phyloP scores from a whole-genome alignment of 1,284 basidiomycete species.

The Mycosarcoma maydis region DNA sequence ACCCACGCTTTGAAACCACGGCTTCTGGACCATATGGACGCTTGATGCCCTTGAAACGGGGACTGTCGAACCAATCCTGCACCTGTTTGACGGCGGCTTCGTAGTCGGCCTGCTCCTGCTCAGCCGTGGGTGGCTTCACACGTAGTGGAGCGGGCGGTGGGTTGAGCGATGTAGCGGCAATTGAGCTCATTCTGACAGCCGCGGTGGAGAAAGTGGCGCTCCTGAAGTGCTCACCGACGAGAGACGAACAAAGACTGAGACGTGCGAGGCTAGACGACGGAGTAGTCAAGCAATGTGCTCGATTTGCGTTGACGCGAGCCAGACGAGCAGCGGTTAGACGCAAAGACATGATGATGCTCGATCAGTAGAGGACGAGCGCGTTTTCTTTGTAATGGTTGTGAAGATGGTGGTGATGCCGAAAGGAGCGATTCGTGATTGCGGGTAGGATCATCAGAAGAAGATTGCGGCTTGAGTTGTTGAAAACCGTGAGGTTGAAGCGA shows the following conservation, averaged over 20 bases:
- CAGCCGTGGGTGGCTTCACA: conserved; percentile 74
- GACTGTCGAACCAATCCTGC: conserved; percentile 77
- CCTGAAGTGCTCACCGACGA: no score
- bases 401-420: conserved; percentile 1
- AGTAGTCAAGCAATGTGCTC: conserved; percentile 8
- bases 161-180: conserved; percentile 70
- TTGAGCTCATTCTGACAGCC: conserved; percentile 69
- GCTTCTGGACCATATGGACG: conserved; percentile 81
- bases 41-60: conserved; percentile 78
- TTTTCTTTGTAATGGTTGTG: not conserved
- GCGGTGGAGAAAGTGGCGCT: conserved; percentile 1
- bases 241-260: conserved; percentile 13
- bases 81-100: conserved; percentile 75
- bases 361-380: not conserved
- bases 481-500: conserved; percentile 27
- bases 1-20: conserved; percentile 87
- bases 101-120: conserved; percentile 77
- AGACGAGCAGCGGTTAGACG: conserved; percentile 32
- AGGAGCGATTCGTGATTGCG: not conserved
- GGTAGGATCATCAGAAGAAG: not conserved
- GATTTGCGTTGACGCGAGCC: conserved; percentile 42
- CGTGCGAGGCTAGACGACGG: conserved; percentile 15
- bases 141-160: conserved; percentile 72
- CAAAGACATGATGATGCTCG: conserved; percentile 30
- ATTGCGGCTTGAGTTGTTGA: not conserved